Percentiles rank a stretch among this genome's conserved stretches.
Evolutionary conservation across 495 filamentous ascomycete species (phyloP).

Genomic region (Parathielavia appendiculata): DNA sequence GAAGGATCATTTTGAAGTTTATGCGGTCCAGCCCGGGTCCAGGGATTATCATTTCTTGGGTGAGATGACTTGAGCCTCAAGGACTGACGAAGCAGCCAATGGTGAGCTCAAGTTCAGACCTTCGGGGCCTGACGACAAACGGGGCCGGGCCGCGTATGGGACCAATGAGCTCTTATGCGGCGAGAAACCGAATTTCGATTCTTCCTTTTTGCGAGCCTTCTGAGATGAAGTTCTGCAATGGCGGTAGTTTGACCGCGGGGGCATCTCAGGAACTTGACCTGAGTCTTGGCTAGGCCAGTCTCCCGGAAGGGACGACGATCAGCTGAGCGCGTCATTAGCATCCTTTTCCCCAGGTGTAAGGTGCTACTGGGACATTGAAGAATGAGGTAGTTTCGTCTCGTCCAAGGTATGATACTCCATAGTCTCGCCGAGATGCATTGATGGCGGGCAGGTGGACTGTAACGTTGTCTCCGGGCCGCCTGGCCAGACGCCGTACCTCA

Average conservation of each 20-base stretch:
- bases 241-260: not conserved
- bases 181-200: not conserved
- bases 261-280: not conserved
- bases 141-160: not conserved
- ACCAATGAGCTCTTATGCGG: not conserved
- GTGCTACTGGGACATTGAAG: not conserved
- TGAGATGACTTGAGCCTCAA: slow-evolving; percentile 10
- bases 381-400: too few relatives aligned
- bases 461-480: slow-evolving; percentile 3
- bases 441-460: not conserved
- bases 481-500: not conserved
- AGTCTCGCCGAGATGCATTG: not conserved
- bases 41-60: not conserved
- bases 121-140: not conserved
- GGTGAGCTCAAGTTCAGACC: not conserved
- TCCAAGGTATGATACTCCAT: not conserved
- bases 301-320: not conserved
- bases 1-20: not conserved
- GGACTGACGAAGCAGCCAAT: not conserved
- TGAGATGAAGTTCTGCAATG: not conserved
- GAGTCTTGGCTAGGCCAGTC: not conserved
- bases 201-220: not conserved
- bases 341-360: not conserved
- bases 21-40: slow-evolving; percentile 10
- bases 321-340: not conserved